Base-by-base conservation (phyloP, 768 basidiomycete genomes). In the Leucogyrophana mollusca region DNA sequence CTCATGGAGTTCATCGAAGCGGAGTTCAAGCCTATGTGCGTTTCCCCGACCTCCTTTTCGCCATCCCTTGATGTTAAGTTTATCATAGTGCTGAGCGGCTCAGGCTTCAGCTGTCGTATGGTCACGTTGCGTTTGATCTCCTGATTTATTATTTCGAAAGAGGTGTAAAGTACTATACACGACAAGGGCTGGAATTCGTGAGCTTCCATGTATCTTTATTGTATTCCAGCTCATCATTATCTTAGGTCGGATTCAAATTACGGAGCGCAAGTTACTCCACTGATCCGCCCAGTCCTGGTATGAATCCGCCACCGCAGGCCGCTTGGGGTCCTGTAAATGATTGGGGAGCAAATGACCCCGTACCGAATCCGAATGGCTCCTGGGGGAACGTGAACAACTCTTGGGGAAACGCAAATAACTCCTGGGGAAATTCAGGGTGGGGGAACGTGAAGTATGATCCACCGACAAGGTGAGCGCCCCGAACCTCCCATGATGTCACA, bases 51-150 rank as follows among this genome's bases (percentile, higher is more conserved):
- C 9, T 9, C 9, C 23, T 17, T 21, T 30, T 20, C 9, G 9
- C 4, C 17, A 30, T 13, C 13, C 27, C 13, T 30, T 40, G 16
- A 11, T 37, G 11, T 40, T 23, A 11, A 20, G 0, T 22, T 37
- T 40, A 16, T 34, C 38, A 11, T 35, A 58, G 56, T 20, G 49
- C 49, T 18, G 40, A 49, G 16, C 34, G 45, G 17, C 37, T 58
- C 11, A 44, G 34, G 34, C 45, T 57, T 16, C 40, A 47, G n/a
- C 34, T 43, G 17, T 41, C 45, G 8, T 53, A 54, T 32, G 56
- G 53, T 7, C 46, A 56, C 9, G 40, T 57, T 14, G 45, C 58
- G 16, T 57, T 34, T 32, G 56, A 57, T n/a, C 44, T 53, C 10
- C 50, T 53, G 25, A 16, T n/a, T 10, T 46, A 53, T 24, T 53